Base-by-base conservation (phyloP, 1,284 basidiomycete species). In the Cerrena zonata region DNA sequence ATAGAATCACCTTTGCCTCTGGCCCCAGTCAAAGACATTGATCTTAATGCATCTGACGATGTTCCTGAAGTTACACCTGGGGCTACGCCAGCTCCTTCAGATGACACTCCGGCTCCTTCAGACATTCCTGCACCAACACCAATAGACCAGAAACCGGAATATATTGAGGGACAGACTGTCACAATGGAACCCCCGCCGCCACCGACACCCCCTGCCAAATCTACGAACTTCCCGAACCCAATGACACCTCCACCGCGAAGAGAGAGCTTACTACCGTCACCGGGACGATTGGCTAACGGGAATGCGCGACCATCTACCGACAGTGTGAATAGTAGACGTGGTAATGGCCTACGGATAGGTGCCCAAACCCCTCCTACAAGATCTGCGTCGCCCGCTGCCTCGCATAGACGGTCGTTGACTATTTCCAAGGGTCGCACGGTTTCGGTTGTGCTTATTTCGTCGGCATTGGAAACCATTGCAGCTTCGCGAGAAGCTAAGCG, bases 401-500 rank as follows among this genome's bases (percentile, higher is more conserved):
- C 58, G 3, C 78, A 80, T 50, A 68, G 69, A 55, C 80, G 84
- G 36, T 87, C 86, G 11, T 66, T 89, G 57, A 89, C 88, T 19
- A 78, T 88, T 47, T 82, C 84, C 7, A 79, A 75, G 61, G 86
- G 87, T 7, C 77, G 79, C 58, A 83, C 77, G 5, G 84, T 90
- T 26, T 90, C 88, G 3, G 77, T 82, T 22, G 85, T 90, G 34
- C 74, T 91, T 44, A 87, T 98, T 62, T 84, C 88, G 3, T 87
- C 90, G 7, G 92, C 94, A 0, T 72, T 97, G 53, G 91, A 96
- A 62, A 81, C 82, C 2, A 94, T 98, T 63, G 82, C 87, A 41
- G 76, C 85, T 13, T 94, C 92, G 0, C 91, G 89, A 64, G 94
- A 98, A 64, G 94, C 93, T 4, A 92, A 86, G 60, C 84, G 89